Conservation (phyloP, 1,284 basidiomycete species). For the Irpex lacteus region DNA sequence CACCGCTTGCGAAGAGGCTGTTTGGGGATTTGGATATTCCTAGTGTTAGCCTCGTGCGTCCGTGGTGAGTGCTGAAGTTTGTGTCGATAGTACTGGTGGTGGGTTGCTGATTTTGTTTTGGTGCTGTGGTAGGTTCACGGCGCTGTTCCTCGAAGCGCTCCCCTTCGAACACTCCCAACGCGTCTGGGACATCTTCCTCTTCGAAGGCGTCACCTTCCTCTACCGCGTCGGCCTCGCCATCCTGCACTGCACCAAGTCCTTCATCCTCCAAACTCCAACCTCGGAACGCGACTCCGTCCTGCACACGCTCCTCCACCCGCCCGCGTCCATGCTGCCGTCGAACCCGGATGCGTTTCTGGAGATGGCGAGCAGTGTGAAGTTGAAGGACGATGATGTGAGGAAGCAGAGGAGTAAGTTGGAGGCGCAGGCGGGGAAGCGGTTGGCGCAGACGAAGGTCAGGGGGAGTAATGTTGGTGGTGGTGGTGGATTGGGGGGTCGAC, state of each 20-base stretch:
- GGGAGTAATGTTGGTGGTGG: neutral
- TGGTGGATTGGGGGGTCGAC: neutral
- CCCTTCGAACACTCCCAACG: constrained; percentile 76
- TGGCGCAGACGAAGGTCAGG: neutral
- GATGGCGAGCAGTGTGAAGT: constrained; percentile 60
- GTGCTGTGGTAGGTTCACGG: constrained; percentile 51
- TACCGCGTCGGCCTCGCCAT: constrained; percentile 80
- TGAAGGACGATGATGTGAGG: constrained; percentile 81
- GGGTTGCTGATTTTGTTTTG: neutral
- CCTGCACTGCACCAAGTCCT: constrained; percentile 60
- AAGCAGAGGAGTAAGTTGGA: constrained; percentile 69
- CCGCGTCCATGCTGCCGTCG: constrained; percentile 50
- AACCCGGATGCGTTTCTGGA: constrained; percentile 63
- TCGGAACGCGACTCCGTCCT: constrained; percentile 49
- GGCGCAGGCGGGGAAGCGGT: constrained; percentile 52
- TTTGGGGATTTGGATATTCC: constrained; percentile 62
- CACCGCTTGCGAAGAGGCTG: constrained; percentile 62
- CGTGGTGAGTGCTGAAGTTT: constrained; percentile 46
- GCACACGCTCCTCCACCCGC: constrained; percentile 49
- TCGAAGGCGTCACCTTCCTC: constrained; percentile 81
- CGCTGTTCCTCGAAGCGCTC: constrained; percentile 76
- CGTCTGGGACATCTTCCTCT: constrained; percentile 87
- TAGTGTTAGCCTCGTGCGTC: constrained; percentile 53
- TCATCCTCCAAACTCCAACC: constrained; percentile 43
- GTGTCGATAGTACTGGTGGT: neutral